Base-by-base conservation (phyloP, 148 eudicot genomes). In the Persicaria maculosa region DNA sequence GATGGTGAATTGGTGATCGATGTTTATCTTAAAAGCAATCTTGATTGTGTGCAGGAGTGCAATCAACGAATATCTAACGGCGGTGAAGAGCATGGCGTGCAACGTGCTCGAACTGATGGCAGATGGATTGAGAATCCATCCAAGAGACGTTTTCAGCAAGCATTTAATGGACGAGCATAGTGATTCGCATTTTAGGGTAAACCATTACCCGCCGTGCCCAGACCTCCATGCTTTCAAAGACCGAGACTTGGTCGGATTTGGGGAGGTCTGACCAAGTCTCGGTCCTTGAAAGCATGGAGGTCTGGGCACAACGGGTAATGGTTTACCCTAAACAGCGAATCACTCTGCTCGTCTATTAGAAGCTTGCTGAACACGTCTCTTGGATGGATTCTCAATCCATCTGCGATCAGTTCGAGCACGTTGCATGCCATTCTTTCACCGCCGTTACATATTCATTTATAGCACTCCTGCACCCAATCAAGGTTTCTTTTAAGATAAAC, bases 131-230 rank as follows among this genome's bases (percentile, higher is more conserved):
- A 81, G 78, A 57, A 48, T 88, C 0, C 68, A 64, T 17, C 80
- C 74, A 50, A 81, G 50, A 52, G 71, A 88, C 17, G 85, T 68
- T 7, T 68, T 86, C 6, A 84, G 89, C 40, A 79, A 68, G 73
- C 71, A 84, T 0, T 4, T 88, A 40, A 84, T 54, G 50, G 85
- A 86, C 12, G 85, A 86, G 12, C 50, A 83, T 50, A 86, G 86
- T 19, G 92, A 88, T 47, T 84, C 86, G 0, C 15, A 72, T n/a
- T 88, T 88, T 72, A 83, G 92, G 81, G 36, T 88, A 14, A 88
- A 88, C 52, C 86, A 88, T 40, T 88, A 88, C 19, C 92, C 92
- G 11, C 90, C 97, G 10, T 80, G 86, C 75, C 86, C 93, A 2
- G 69, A 64, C 36, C 68, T 77, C 2, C 72, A 72, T 65, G 72